Percentiles rank a stretch among this genome's conserved stretches.
Conservation (phyloP, 176 grass and related monocot genomes). For the Saccharum officinarum region DNA sequence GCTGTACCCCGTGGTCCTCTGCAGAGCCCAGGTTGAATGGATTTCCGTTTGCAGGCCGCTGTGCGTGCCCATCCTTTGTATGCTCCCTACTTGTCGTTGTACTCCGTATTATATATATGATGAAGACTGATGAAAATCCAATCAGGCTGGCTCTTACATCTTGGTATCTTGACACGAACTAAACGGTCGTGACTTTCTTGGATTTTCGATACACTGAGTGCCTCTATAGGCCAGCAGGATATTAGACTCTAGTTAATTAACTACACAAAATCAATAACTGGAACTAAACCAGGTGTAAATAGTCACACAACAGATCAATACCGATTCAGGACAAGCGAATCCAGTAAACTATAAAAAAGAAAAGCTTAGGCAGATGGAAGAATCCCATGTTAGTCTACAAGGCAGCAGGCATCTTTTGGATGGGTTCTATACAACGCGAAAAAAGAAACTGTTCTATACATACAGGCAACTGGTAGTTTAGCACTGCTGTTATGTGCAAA, state of each 20-base stretch:
- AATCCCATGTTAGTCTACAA: constrained; percentile 30
- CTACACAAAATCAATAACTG: background rate
- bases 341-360: constrained; percentile 8
- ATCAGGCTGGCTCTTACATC: background rate
- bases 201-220: background rate
- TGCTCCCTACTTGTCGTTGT: background rate
- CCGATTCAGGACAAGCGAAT: background rate
- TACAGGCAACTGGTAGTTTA: constrained; percentile 17
- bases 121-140: background rate
- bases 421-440: constrained; percentile 56
- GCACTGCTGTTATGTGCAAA: constrained; percentile 42
- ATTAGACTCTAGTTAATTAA: background rate
- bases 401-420: constrained; percentile 30
- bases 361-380: background rate
- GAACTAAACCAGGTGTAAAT: background rate
- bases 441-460: constrained; percentile 43
- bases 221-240: background rate
- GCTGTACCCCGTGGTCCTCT: background rate
- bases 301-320: background rate
- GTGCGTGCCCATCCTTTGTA: background rate
- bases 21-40: background rate
- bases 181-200: background rate
- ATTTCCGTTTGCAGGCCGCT: background rate
- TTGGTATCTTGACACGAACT: background rate
- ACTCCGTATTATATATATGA: too few species aligned